A percentile compares a stretch with the other conserved stretches of the same genome.
Evolutionary conservation across 148 eudicot genomes (phyloP).

Genomic region (Mesembryanthemum crystallinum): DNA sequence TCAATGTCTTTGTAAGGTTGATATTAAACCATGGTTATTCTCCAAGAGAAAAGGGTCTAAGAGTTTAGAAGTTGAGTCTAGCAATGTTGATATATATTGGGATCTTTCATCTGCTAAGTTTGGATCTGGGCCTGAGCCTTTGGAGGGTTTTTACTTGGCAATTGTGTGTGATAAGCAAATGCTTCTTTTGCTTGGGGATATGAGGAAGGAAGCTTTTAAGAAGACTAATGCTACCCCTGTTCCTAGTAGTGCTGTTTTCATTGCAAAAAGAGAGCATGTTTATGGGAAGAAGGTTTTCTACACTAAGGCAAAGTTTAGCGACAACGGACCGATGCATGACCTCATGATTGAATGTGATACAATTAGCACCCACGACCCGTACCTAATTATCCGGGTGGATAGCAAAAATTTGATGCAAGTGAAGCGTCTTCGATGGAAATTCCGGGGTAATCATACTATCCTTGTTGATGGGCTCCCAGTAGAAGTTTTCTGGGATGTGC

Average conservation of each 20-base stretch:
- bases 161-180: constrained; percentile 49
- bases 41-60: constrained; percentile 63
- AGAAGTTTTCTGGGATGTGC: constrained; percentile 71
- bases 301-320: constrained; percentile 44
- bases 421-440: constrained; percentile 55
- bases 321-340: constrained; percentile 43
- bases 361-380: constrained; percentile 39
- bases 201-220: constrained; percentile 59
- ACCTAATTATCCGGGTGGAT: constrained; percentile 49
- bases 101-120: constrained; percentile 57
- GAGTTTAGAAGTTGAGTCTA: constrained; percentile 45
- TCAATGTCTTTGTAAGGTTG: constrained; percentile 52
- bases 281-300: constrained; percentile 53
- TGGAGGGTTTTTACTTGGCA: constrained; percentile 52
- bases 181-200: constrained; percentile 54
- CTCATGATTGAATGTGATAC: constrained; percentile 59
- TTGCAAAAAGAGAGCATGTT: constrained; percentile 50
- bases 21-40: constrained; percentile 60
- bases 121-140: constrained; percentile 59
- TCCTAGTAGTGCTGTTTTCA: constrained; percentile 33
- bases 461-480: constrained; percentile 52
- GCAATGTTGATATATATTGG: constrained; percentile 56
- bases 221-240: constrained; percentile 43
- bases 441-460: constrained; percentile 56
- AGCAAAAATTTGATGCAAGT: constrained; percentile 52